These are phyloP conservation scores for Ophiocordyceps unilateralis DNA, from an alignment of 2,329 filamentous ascomycete genomes.

Conservation along the genomic window DNA sequence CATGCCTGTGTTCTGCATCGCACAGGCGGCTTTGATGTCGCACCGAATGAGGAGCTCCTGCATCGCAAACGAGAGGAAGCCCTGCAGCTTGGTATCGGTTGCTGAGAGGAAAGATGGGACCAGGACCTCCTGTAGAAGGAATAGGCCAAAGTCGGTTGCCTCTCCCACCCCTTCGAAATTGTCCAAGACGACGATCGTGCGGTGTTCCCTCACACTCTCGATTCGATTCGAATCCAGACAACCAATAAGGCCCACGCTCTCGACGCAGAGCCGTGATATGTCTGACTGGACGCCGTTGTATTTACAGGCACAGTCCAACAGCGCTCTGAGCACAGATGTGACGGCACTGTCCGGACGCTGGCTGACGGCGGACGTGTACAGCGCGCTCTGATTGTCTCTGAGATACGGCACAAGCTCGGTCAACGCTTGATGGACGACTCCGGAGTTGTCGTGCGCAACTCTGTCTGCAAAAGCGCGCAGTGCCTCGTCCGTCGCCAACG, in stretches of 20 bases:
- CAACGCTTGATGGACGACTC: conserved; percentile 70
- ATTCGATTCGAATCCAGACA: conserved; percentile 84
- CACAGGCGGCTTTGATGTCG: conserved; percentile 45
- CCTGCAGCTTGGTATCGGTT: conserved; percentile 73
- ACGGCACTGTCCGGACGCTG: conserved; percentile 71
- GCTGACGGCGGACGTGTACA: conserved; percentile 65
- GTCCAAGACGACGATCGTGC: conserved; percentile 68
- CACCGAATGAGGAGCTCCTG: conserved; percentile 73
- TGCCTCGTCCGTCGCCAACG: conserved; percentile 29
- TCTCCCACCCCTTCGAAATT: conserved; percentile 72
- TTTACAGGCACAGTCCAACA: conserved; percentile 73
- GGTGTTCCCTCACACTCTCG: conserved; percentile 61
- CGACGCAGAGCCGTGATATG: conserved; percentile 58
- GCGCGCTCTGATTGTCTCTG: conserved; percentile 51
- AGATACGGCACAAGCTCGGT: conserved; percentile 62
- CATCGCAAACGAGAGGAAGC: conserved; percentile 86
- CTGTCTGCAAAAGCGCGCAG: conserved; percentile 58
- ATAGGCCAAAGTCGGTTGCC: conserved; percentile 69
- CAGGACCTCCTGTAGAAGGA: conserved; percentile 70
- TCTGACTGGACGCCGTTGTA: conserved; percentile 52
- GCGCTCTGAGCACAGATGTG: conserved; percentile 50
- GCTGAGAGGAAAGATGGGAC: conserved; percentile 85
- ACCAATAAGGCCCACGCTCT: conserved; percentile 75
- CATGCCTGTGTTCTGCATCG: conserved; percentile 19
- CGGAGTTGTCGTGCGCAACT: conserved; percentile 66